Percentiles rank a stretch among this genome's conserved stretches.
Conservation (phyloP, 768 basidiomycete genomes). For the Termitomyces eurrhizus region DNA sequence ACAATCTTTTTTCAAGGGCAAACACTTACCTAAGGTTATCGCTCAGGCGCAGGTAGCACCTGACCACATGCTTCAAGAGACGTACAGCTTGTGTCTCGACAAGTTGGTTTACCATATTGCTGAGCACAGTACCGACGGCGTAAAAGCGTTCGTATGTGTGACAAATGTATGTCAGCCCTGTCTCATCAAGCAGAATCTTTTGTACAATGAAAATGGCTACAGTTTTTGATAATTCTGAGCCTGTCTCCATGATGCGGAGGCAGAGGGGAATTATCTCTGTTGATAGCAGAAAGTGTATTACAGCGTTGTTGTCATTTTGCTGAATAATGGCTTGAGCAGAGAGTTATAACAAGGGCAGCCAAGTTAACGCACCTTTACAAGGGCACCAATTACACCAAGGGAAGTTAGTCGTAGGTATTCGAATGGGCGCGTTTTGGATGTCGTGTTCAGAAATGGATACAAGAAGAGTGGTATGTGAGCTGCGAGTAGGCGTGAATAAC, state of each 20-base stretch:
- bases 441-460: conserved; percentile 98
- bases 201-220: conserved; percentile 99
- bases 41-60: conserved; percentile 93
- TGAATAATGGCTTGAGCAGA: conserved; percentile 24
- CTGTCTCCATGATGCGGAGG: conserved; percentile 99
- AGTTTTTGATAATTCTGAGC: conserved; percentile 96
- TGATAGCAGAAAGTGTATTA: conserved; percentile 97
- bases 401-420: conserved; percentile 99
- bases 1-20: background rate
- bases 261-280: conserved; percentile 99
- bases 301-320: conserved; percentile 99
- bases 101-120: conserved; percentile 98
- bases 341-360: background rate
- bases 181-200: conserved; percentile 95
- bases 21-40: conserved; percentile 84
- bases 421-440: conserved; percentile 98
- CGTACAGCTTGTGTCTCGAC: conserved; percentile 98
- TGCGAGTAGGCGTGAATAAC: conserved; percentile 54
- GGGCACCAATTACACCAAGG: conserved; percentile 97
- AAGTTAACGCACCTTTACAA: conserved; percentile 75
- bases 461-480: conserved; percentile 98
- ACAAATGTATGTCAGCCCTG: conserved; percentile 96
- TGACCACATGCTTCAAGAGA: conserved; percentile 94
- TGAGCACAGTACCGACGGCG: conserved; percentile 95
- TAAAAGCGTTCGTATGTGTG: conserved; percentile 99